Evolutionary conservation across 257 asterid genomes (phyloP).

Genomic region (Nicotiana undulata): DNA sequence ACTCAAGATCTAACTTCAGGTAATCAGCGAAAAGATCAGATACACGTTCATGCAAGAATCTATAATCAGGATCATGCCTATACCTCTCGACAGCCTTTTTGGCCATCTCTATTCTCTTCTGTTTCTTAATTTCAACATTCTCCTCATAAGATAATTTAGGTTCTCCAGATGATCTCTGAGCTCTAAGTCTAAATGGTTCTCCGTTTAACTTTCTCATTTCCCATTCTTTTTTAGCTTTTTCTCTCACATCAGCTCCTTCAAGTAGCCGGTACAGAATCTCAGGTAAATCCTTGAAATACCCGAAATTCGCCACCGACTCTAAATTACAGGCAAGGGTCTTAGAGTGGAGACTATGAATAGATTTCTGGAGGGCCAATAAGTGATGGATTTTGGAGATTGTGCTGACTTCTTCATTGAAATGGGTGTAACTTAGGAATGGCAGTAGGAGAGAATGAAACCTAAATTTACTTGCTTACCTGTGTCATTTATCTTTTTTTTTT

Average conservation of each 20-base stretch:
- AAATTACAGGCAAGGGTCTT: slow-evolving; percentile 41
- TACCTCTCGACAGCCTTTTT: slow-evolving; percentile 28
- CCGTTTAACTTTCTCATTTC: neutral
- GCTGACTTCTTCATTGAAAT: no score
- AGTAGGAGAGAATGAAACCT: no score
- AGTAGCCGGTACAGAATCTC: slow-evolving; percentile 41
- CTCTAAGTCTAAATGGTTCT: neutral
- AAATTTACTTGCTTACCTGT: no score
- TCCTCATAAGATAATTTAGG: neutral
- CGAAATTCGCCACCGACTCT: slow-evolving; percentile 27
- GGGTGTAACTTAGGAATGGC: no score
- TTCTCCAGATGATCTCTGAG: no score
- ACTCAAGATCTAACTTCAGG: slow-evolving; percentile 27
- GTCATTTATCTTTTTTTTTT: no score
- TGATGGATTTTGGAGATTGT: no score
- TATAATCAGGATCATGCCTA: slow-evolving; percentile 24
- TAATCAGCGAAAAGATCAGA: slow-evolving; percentile 30
- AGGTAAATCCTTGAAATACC: slow-evolving; percentile 47
- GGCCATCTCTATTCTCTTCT: slow-evolving; percentile 25
- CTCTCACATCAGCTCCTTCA: slow-evolving; percentile 33
- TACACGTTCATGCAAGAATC: slow-evolving; percentile 28
- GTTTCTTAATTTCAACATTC: neutral
- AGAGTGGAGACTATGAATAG: slow-evolving; percentile 29
- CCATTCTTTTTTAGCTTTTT: slow-evolving; percentile 11
- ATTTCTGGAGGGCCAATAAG: no score